Evolutionary conservation across 1,284 basidiomycete species (phyloP).

Genomic region (Macrocystidia cucumis): DNA sequence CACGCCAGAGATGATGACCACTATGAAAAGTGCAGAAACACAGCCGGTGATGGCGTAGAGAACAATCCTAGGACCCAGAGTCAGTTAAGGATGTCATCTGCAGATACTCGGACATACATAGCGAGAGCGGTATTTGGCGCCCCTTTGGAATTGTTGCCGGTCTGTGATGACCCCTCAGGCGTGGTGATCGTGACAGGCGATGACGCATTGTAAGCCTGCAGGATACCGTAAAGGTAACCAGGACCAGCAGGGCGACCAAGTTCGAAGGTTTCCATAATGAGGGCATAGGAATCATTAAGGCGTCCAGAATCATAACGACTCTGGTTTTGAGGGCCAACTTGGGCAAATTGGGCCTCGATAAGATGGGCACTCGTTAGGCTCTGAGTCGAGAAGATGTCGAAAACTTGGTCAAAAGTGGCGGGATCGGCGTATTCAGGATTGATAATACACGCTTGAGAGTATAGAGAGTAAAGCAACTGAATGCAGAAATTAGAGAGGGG

Average conservation of each 20-base stretch:
- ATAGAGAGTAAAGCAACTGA: constrained; percentile 72
- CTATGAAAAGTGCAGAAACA: constrained; percentile 74
- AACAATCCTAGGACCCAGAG: constrained; percentile 53
- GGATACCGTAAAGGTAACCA: constrained; percentile 61
- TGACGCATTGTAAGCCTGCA: constrained; percentile 60
- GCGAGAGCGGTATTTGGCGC: constrained; percentile 58
- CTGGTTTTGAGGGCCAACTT: constrained; percentile 38
- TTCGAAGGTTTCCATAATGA: constrained; percentile 43
- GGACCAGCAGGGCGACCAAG: constrained; percentile 31
- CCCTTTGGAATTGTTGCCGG: constrained; percentile 10
- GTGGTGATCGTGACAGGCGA: constrained; percentile 2
- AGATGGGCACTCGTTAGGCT: constrained; percentile 38
- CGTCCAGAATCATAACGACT: constrained; percentile 50
- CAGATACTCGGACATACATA: constrained; percentile 39
- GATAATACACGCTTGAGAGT: constrained; percentile 67
- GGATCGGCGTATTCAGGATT: constrained; percentile 66
- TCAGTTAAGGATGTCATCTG: constrained; percentile 2
- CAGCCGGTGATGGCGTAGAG: constrained; percentile 84
- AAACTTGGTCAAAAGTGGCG: constrained; percentile 57
- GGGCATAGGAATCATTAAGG: constrained; percentile 43
- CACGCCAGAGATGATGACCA: constrained; percentile 78
- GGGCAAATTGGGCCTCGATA: constrained; percentile 60
- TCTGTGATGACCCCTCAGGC: constrained; percentile 6
- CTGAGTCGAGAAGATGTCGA: constrained; percentile 75
- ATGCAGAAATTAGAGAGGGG: constrained; percentile 1